These are phyloP conservation scores for Flagelloscypha sp. DNA, from an alignment of 768 basidiomycete species.

Conservation along the genomic window DNA sequence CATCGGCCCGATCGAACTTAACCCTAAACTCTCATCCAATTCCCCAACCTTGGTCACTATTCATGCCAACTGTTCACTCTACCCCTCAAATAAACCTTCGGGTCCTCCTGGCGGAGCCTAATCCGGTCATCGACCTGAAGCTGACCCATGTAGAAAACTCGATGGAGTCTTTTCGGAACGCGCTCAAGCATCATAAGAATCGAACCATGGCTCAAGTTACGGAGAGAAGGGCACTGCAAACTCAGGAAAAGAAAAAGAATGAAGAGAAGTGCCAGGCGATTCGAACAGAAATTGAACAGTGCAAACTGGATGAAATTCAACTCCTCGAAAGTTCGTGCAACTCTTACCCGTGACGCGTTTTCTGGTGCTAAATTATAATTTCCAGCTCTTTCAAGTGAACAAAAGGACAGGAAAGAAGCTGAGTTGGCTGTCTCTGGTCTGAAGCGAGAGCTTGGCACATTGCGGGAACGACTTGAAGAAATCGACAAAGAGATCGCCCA, in stretches of 20 bases:
- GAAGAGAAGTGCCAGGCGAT: constrained; percentile 53
- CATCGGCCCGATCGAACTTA: too few relatives aligned
- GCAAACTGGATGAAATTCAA: constrained; percentile 73
- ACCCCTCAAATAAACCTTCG: constrained; percentile 58
- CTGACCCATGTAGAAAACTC: constrained; percentile 55
- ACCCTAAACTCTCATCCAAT: too few relatives aligned
- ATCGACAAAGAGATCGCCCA: constrained; percentile 70
- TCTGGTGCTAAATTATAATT: not conserved
- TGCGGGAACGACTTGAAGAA: constrained; percentile 49
- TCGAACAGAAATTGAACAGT: constrained; percentile 64
- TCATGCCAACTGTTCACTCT: too few relatives aligned
- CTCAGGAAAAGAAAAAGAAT: constrained; percentile 51
- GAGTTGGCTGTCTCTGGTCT: constrained; percentile 53
- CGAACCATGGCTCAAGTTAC: constrained; percentile 63
- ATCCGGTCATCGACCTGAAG: constrained; percentile 57
- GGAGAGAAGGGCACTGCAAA: constrained; percentile 54
- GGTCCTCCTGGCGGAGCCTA: constrained; percentile 42
- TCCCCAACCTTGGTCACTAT: too few relatives aligned
- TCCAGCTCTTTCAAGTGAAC: constrained; percentile 58
- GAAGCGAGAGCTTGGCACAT: constrained; percentile 56
- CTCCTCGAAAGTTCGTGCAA: constrained; percentile 58
- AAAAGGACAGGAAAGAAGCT: constrained; percentile 64
- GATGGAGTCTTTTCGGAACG: constrained; percentile 64
- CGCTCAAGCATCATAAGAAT: constrained; percentile 65
- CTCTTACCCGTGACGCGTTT: not conserved